Percentiles rank a stretch among this genome's conserved stretches.
phyloP scores from a whole-genome alignment of 225 moss, liverwort and hornwort species.

The Ulota crispa region DNA sequence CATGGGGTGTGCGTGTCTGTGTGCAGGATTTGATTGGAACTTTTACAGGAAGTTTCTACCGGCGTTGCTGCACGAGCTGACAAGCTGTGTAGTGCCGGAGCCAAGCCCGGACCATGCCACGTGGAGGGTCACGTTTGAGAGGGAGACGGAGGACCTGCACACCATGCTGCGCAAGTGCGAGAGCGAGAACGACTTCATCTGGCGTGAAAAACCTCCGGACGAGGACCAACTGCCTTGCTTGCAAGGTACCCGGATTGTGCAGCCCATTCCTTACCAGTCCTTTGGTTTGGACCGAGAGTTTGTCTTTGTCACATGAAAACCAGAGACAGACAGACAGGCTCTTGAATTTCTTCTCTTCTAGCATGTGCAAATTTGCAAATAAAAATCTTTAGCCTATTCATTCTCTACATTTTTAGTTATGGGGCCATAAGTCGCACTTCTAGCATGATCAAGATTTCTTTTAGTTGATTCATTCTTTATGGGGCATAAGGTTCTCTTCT shows the following conservation, averaged over 20 bases:
- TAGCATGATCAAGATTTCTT: too few relatives aligned
- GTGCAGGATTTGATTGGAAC: slow-evolving; percentile 21
- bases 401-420: not conserved
- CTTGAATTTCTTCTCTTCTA: too few relatives aligned
- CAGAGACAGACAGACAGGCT: too few relatives aligned
- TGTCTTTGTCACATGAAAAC: slow-evolving; percentile 56
- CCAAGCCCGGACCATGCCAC: slow-evolving; percentile 14
- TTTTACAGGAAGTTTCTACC: slow-evolving; percentile 30
- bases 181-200: slow-evolving; percentile 81
- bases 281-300: slow-evolving; percentile 75
- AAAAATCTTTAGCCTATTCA: not conserved
- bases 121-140: slow-evolving; percentile 30
- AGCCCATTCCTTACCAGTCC: slow-evolving; percentile 60
- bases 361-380: too few relatives aligned
- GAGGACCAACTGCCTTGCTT: slow-evolving; percentile 71
- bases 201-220: slow-evolving; percentile 62
- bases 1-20: not conserved
- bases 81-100: slow-evolving; percentile 22
- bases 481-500: too few relatives aligned
- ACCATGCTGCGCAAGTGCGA: slow-evolving; percentile 67
- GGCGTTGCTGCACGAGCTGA: slow-evolving; percentile 15
- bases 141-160: slow-evolving; percentile 61
- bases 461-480: too few relatives aligned
- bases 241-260: slow-evolving; percentile 80
- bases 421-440: too few relatives aligned